Evolutionary conservation across 108 stramenopile genomes (phyloP), one percentile per base, ranked within the genome.

Genomic region (Parmales sp.): DNA sequence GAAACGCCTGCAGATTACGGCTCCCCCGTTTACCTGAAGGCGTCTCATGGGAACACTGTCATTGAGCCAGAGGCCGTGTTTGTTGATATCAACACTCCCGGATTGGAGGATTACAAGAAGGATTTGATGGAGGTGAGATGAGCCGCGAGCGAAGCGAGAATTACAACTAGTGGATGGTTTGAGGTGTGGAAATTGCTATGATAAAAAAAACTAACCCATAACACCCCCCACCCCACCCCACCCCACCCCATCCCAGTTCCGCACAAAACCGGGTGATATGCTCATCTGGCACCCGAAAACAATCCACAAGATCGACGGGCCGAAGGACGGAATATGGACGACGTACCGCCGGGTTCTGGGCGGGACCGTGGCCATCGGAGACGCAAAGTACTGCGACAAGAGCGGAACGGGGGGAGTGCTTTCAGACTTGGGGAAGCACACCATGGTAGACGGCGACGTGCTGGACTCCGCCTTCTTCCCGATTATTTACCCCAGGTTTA

Each of bases 261-360:
- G 13, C 28, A 13, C n/a, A 4, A 28, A 60, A 16, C 89, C 92
- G 20, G 92, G 92, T 37, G 92, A 93, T 51, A 89, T 93, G 92
- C 78, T 93, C 1, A 80, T 93, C 29, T 93, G 92, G 92, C 92
- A 93, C 76, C 89, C 92, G n/a, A 64, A 80, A 38, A 90, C 89
- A 28, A 89, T 93, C 78, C 92, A 93, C 77, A 93, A 93, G 75
- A 88, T 93, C 46, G 92, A 93, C 78, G 92, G 92, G 39, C 89
- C 92, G 8, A 66, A 74, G 22, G 89, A 89, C 73, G 89, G 89
- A 0, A 89, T 90, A 50, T 93, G 92, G 92, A 86, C 86, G n/a
- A 74, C 80, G 31, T 89, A 89, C 66, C 80, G 92, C 65, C 82
- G 92, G 13, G 92, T 93, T 0, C 70, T 93, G 8, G 92, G 92